Conservation (phyloP, 306 rosid genomes). For the Cicer arietinum region DNA sequence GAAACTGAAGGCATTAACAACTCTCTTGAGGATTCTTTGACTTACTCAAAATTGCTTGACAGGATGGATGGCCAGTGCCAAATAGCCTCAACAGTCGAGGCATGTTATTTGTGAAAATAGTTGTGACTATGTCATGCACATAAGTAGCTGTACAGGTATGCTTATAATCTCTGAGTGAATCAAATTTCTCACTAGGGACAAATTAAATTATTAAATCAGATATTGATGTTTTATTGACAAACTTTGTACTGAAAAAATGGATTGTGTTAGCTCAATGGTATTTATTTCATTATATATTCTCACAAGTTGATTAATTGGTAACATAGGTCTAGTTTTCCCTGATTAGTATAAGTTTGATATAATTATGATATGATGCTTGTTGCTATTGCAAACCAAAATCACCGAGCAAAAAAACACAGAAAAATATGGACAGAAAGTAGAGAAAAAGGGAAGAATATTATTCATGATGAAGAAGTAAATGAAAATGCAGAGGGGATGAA, state of each 20-base stretch:
- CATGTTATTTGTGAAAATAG: slow-evolving; percentile 56
- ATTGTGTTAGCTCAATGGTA: slow-evolving; percentile 23
- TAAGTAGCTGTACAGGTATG: slow-evolving; percentile 70
- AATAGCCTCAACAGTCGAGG: slow-evolving; percentile 48
- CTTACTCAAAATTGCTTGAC: slow-evolving; percentile 51
- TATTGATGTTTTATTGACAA: slow-evolving; percentile 1
- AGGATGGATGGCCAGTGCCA: slow-evolving; percentile 52
- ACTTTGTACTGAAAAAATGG: neutral
- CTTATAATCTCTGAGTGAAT: slow-evolving; percentile 33
- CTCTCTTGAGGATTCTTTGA: slow-evolving; percentile 51
- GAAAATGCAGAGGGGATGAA: neutral
- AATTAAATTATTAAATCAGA: slow-evolving; percentile 17
- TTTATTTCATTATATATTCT: slow-evolving; percentile 4
- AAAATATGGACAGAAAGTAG: slow-evolving; percentile 1
- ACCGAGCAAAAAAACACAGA: neutral
- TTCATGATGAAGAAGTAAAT: slow-evolving; percentile 8
- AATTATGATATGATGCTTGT: slow-evolving; percentile 17
- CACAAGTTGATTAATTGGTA: slow-evolving; percentile 10
- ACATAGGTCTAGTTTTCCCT: slow-evolving; percentile 20
- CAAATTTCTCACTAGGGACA: slow-evolving; percentile 11
- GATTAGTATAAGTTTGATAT: neutral
- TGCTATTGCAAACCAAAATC: neutral
- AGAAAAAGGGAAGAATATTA: neutral
- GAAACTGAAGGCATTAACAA: slow-evolving; percentile 44
- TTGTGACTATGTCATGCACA: slow-evolving; percentile 50